Conservation (phyloP, 2,329 filamentous ascomycete species). For the Davidsoniella neocaledoniae region DNA sequence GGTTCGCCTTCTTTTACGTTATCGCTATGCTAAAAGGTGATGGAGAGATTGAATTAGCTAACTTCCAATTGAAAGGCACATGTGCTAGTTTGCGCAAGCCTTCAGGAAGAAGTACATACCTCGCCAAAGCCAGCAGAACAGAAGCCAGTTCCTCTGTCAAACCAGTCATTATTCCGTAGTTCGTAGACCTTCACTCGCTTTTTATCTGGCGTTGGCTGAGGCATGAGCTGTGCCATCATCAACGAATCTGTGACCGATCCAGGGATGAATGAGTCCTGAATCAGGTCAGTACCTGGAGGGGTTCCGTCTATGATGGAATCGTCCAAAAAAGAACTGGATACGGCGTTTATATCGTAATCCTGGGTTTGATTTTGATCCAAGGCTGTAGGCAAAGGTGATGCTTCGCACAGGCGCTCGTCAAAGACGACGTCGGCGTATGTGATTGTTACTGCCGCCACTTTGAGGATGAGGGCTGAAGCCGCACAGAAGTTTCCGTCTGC, state of each 20-base stretch:
- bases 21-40: slow-evolving; percentile 27
- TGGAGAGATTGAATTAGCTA: background rate
- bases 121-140: slow-evolving; percentile 63
- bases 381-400: background rate
- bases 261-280: slow-evolving; percentile 6
- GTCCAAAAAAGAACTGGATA: background rate
- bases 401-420: slow-evolving; percentile 12
- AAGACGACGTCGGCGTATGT: slow-evolving; percentile 11
- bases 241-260: slow-evolving; percentile 34
- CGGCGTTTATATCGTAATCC: slow-evolving; percentile 4
- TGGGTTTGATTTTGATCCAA: background rate
- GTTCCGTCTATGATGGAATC: background rate
- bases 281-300: slow-evolving; percentile 1
- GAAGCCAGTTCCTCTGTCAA: slow-evolving; percentile 90
- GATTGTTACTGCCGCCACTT: slow-evolving; percentile 10
- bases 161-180: slow-evolving; percentile 97
- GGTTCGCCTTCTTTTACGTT: slow-evolving; percentile 57
- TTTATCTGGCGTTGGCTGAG: slow-evolving; percentile 47
- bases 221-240: slow-evolving; percentile 58
- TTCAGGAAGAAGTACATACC: slow-evolving; percentile 33
- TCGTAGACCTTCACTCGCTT: slow-evolving; percentile 97
- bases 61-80: background rate
- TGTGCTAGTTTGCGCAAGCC: background rate
- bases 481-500: slow-evolving; percentile 7
- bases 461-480: slow-evolving; percentile 4